Evolutionary conservation across 139 green algal genomes (phyloP).

Genomic region (Tetraselmis chui): DNA sequence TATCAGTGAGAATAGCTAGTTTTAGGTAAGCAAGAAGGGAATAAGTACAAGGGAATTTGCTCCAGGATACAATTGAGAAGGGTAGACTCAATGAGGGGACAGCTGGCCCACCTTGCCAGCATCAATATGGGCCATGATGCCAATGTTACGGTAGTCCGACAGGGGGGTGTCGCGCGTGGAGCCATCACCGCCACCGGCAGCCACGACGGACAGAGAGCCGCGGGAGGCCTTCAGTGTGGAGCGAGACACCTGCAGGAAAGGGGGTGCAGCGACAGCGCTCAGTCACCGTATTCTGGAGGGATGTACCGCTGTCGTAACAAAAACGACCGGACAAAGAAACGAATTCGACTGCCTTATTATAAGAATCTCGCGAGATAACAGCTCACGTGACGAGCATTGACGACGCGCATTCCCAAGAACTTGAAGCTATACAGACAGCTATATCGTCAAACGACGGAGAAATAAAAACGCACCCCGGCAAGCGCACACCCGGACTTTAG

Average conservation of each 20-base stretch:
- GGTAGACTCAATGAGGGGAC: constrained; percentile 1
- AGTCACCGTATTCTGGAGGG: too few species aligned
- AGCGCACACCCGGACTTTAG: too few species aligned
- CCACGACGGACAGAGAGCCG: not conserved
- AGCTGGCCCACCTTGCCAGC: constrained; percentile 68
- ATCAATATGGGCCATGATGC: constrained; percentile 98
- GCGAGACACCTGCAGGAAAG: not conserved
- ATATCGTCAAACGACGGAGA: too few species aligned
- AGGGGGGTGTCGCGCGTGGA: constrained; percentile 37
- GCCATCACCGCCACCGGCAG: not conserved
- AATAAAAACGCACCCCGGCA: too few species aligned
- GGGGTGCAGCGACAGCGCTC: too few species aligned
- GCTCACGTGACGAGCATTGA: too few species aligned
- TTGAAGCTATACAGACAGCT: too few species aligned
- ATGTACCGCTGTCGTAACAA: too few species aligned
- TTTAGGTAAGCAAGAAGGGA: constrained; percentile 6
- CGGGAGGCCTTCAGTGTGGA: not conserved
- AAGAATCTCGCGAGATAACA: too few species aligned
- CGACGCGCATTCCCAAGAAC: too few species aligned
- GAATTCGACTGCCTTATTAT: not conserved
- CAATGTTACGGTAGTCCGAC: constrained; percentile 96
- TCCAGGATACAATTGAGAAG: not conserved
- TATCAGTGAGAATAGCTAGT: too few species aligned
- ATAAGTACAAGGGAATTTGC: constrained; percentile 1
- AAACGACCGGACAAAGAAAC: too few species aligned